Evolutionary conservation across 140 eudicot genomes (phyloP), one percentile per base, ranked within the genome.

Genomic region (Oenanthe javanica): DNA sequence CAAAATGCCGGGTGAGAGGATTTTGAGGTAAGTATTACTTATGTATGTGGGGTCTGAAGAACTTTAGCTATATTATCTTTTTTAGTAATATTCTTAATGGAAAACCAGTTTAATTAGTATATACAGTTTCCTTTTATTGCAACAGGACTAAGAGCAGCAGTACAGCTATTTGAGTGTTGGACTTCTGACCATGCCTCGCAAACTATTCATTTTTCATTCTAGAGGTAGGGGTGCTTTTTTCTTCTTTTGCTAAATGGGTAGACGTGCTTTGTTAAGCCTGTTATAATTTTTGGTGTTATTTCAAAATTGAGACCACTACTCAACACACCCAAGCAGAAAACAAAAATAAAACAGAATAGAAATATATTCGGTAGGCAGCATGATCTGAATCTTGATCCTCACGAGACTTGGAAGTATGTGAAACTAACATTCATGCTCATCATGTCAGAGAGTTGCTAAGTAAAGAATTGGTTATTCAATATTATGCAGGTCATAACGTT

Each of bases 181-280:
- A 89, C 93, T 92, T 92, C 91, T 43, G 89, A 89, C 92, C 96
- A 92, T 86, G 90, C 97, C 97, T 92, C 89, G 98, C 93, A 91
- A 92, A 81, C 88, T 87, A 85, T 84, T 87, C 81, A 82, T 86
- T 82, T 87, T 85, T 93, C 97, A 88, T 93, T 91, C 91, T 91
- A 90, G 90, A 88, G 98, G 98, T 93, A 87, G 69, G 8, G n/a
- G n/a, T n/a, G n/a, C n/a, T n/a, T n/a, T n/a, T n/a, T n/a, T n/a
- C n/a, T n/a, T n/a, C n/a, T n/a, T n/a, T n/a, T n/a, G n/a, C n/a
- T n/a, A n/a, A n/a, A n/a, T n/a, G n/a, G n/a, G n/a, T n/a, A n/a
- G n/a, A n/a, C 72, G 38, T 77, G n/a, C 47, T 72, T 4, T 42
- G 18, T 11, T 7, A 69, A 6, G 23, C 15, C 46, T 69, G 75